phyloP scores from a whole-genome alignment of 768 basidiomycete genomes.

The Pulveroboletus sp. region DNA sequence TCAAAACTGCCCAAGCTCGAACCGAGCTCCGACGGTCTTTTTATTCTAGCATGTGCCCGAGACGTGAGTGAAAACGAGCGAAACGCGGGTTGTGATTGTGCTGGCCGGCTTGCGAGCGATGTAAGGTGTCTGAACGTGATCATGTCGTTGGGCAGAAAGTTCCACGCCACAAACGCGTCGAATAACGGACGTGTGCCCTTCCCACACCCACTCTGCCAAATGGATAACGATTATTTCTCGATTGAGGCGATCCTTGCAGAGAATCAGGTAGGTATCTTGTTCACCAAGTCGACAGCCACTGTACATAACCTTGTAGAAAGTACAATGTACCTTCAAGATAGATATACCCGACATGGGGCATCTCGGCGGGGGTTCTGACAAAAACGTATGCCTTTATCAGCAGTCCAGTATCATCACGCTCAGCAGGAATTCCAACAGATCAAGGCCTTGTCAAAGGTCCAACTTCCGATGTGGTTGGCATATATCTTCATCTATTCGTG shows the following conservation, averaged over 20 bases:
- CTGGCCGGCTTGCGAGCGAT: slow-evolving; percentile 13
- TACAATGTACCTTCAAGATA: slow-evolving; percentile 89
- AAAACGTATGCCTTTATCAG: slow-evolving; percentile 54
- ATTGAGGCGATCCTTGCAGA: slow-evolving; percentile 88
- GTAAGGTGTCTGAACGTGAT: slow-evolving; percentile 17
- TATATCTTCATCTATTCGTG: slow-evolving; percentile 83
- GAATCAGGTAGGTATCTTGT: slow-evolving; percentile 58
- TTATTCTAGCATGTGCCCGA: slow-evolving; percentile 27
- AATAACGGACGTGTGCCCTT: background rate
- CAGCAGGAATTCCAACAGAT: slow-evolving; percentile 48
- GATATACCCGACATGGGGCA: slow-evolving; percentile 85
- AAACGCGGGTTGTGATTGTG: slow-evolving; percentile 7
- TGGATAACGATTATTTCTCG: slow-evolving; percentile 93
- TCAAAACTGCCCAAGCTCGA: slow-evolving; percentile 41
- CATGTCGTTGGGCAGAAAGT: slow-evolving; percentile 17
- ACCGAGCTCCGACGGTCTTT: slow-evolving; percentile 27
- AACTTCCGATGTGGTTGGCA: slow-evolving; percentile 88
- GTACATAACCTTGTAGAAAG: slow-evolving; percentile 51
- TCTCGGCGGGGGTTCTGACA: slow-evolving; percentile 79
- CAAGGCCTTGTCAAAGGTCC: slow-evolving; percentile 66
- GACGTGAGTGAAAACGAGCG: slow-evolving; percentile 31
- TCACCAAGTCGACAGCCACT: background rate
- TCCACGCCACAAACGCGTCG: slow-evolving; percentile 23
- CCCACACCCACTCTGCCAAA: slow-evolving; percentile 25
- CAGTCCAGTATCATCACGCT: slow-evolving; percentile 3